Base-by-base conservation (phyloP, 257 asterid genomes). In the Ajuga chamaepitys region DNA sequence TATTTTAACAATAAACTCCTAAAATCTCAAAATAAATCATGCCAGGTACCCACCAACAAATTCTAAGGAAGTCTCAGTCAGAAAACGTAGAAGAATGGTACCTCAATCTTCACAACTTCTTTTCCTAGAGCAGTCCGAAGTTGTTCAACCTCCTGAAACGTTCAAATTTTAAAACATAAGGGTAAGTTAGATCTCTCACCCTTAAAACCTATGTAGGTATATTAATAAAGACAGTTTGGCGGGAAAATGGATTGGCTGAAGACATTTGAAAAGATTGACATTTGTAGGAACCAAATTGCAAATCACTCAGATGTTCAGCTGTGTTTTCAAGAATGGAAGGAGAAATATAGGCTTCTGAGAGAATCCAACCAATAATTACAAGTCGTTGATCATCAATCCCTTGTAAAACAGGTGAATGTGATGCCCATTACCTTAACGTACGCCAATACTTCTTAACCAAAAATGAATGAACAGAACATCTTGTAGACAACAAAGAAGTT, bases 141-240 rank as follows among this genome's bases (percentile, higher is more conserved):
- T 70, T 73, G 90, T 76, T 84, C 97, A 55, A 88, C 88, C 78
- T 90, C 99, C 99, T 94, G 78, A 73, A 55, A 80, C 64, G 67
- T 4, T 14, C n/a, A n/a, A n/a, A n/a, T n/a, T n/a, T n/a, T n/a
- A n/a, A 68, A 70, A 59, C 30, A 47, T 32, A 67, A 40, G 21
- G 32, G 67, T 38, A 21, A 22, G 57, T 62, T 21, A 56, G 50
- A 64, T 57, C 35, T 35, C 45, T 55, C 58, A n/a, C 67, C 24
- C 50, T 28, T 5, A 28, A 28, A 28, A 28, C 34, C 2, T 28
- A 28, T 5, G 34, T n/a, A 5, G 34, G 58, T 46, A 56, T 65
- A 66, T 41, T 22, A 41, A 18, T 24, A 52, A 38, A 32, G 48
- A 48, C n/a, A 10, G 5, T 22, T 5, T 68, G 30, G 66, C 65